A percentile compares a stretch with the other conserved stretches of the same genome.
Conservation (phyloP, 139 green algal genomes). For the Volvox reticuliferus region DNA sequence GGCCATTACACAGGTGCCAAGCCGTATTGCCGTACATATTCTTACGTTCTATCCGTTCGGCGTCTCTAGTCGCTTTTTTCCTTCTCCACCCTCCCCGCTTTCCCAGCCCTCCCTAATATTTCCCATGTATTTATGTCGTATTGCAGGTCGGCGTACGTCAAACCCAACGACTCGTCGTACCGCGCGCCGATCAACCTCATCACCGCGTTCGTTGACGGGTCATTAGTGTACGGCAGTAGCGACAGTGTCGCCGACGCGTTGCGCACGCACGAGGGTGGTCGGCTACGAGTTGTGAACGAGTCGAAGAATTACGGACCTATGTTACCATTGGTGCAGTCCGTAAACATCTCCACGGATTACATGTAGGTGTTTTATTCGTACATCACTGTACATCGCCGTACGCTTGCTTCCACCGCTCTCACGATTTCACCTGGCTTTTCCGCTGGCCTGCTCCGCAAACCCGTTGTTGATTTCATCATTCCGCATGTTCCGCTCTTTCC, state of each 20-base stretch:
- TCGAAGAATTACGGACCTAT: neutral
- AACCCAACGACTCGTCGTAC: neutral
- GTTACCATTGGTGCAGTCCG: neutral
- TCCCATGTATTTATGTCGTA: no score
- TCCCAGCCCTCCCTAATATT: no score
- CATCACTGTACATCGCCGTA: neutral
- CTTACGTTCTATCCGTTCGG: no score
- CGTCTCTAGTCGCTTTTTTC: no score
- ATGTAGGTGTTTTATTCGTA: neutral
- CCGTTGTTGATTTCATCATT: no score
- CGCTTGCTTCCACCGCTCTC: neutral
- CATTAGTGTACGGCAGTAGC: constrained; percentile 43
- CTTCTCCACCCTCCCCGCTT: no score
- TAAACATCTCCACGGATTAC: constrained; percentile 10
- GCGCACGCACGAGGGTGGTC: constrained; percentile 9
- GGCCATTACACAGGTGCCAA: no score
- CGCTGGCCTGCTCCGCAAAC: no score
- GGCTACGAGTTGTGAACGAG: neutral
- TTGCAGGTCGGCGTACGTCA: constrained; percentile 24
- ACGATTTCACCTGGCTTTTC: no score
- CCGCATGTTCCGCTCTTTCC: no score
- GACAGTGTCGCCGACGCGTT: neutral
- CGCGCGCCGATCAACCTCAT: constrained; percentile 46
- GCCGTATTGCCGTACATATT: no score
- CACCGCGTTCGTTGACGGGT: constrained; percentile 55